phyloP scores from a whole-genome alignment of 129 eudicot species.

The Glebionis coronaria region DNA sequence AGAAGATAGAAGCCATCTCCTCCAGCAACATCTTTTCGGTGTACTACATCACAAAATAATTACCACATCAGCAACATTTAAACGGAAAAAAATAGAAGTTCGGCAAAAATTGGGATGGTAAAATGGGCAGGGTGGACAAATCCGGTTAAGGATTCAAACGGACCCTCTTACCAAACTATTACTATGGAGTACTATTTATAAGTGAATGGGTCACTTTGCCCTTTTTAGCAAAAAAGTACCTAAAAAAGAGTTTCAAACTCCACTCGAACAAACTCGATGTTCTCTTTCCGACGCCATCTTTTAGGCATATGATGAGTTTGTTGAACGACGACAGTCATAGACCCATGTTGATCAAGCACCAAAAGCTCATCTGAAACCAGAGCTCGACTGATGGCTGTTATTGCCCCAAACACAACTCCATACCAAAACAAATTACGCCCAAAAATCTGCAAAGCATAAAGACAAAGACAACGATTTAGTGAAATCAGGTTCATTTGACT shows the following conservation, averaged over 20 bases:
- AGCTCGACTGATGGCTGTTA: conserved; percentile 81
- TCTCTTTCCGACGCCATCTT: too few species aligned
- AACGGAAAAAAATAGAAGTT: not conserved
- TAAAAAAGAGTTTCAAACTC: too few species aligned
- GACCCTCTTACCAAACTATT: not conserved
- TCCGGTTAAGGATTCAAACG: not conserved
- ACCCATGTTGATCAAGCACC: conserved; percentile 67
- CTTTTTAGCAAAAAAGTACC: not conserved
- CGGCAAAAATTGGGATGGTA: not conserved
- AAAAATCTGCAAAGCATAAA: conserved; percentile 46
- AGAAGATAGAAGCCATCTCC: conserved; percentile 95
- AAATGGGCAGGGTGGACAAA: not conserved
- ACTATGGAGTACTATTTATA: not conserved
- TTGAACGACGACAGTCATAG: conserved; percentile 66
- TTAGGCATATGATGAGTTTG: too few species aligned
- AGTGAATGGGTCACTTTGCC: not conserved
- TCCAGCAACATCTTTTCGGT: conserved; percentile 90
- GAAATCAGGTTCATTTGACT: not conserved
- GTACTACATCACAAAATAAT: conserved; percentile 54
- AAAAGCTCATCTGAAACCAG: conserved; percentile 66
- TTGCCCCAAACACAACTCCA: conserved; percentile 87
- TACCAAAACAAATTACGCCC: conserved; percentile 91
- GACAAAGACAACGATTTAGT: not conserved
- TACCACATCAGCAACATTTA: conserved; percentile 7
- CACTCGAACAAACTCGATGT: too few species aligned